Percentiles rank a stretch among this genome's conserved stretches.
phyloP scores from a whole-genome alignment of 2,329 filamentous ascomycete species.

The Cercospora sp. region DNA sequence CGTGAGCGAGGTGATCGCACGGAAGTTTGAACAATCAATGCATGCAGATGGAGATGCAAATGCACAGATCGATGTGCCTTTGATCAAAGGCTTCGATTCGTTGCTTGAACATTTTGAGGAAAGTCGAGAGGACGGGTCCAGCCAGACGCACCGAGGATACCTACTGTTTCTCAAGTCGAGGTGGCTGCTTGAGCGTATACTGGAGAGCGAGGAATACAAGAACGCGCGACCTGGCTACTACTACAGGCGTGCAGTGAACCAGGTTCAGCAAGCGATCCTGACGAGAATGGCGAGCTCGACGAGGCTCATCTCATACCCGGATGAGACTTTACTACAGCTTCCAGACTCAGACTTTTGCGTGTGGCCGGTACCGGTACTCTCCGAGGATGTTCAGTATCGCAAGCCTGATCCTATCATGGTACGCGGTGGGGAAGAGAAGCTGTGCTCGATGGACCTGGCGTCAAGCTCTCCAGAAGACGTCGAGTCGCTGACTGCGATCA shows the following conservation, averaged over 20 bases:
- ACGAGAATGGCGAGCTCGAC: conserved; percentile 17
- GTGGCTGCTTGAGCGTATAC: conserved; percentile 25
- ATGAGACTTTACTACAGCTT: conserved; percentile 20
- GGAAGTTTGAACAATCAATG: conserved; percentile 12
- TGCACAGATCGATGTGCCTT: conserved; percentile 16
- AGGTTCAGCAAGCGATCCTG: conserved; percentile 24
- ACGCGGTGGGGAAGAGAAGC: conserved; percentile 21
- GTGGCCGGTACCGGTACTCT: conserved; percentile 12
- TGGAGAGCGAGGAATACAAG: conserved; percentile 21
- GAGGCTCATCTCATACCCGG: conserved; percentile 21
- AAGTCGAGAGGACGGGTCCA: conserved; percentile 14
- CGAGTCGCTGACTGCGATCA: conserved; percentile 26
- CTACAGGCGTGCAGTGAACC: conserved; percentile 29
- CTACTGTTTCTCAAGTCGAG: conserved; percentile 29
- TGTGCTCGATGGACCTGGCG: conserved; percentile 19
- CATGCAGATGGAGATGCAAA: conserved; percentile 14
- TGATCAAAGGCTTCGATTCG: conserved; percentile 25
- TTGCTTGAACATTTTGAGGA: conserved; percentile 25
- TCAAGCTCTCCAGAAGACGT: conserved; percentile 1
- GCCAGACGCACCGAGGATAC: conserved; percentile 22
- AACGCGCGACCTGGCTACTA: conserved; percentile 26
- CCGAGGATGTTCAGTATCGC: conserved; percentile 13
- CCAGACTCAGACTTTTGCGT: conserved; percentile 19
- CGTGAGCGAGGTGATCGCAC: conserved; percentile 19
- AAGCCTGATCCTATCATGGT: conserved; percentile 23